Conservation (phyloP, 192 early-diverging fungal species). For the Paraglomus brasilianum region DNA sequence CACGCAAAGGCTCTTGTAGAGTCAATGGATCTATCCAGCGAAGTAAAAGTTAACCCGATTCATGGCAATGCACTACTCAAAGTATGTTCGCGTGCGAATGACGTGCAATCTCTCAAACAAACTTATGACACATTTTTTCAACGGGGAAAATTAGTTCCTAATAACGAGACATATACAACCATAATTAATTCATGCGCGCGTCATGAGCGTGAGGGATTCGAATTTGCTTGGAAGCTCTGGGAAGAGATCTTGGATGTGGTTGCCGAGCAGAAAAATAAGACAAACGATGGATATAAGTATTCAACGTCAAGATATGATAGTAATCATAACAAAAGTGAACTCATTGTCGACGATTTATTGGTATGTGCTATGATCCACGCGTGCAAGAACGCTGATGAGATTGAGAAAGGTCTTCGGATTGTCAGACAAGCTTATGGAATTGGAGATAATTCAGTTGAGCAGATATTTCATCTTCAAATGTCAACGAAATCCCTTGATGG, state of each 20-base stretch:
- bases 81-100: slow-evolving; percentile 35
- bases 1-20: slow-evolving; percentile 34
- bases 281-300: not conserved
- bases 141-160: slow-evolving; percentile 13
- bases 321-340: no score
- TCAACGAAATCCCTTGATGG: slow-evolving; percentile 13
- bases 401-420: slow-evolving; percentile 6
- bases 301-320: not conserved
- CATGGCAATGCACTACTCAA: slow-evolving; percentile 45
- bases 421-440: slow-evolving; percentile 10
- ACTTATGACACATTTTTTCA: slow-evolving; percentile 34
- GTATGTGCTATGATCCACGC: not conserved
- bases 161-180: slow-evolving; percentile 39
- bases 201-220: slow-evolving; percentile 34
- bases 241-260: slow-evolving; percentile 34
- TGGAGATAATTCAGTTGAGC: not conserved
- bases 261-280: not conserved
- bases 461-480: slow-evolving; percentile 10
- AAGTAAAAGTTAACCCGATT: not conserved
- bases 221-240: slow-evolving; percentile 37
- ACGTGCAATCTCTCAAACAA: slow-evolving; percentile 26
- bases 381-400: slow-evolving; percentile 1
- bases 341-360: slow-evolving; percentile 8
- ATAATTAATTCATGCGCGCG: slow-evolving; percentile 37
- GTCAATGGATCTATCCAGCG: slow-evolving; percentile 27